Evolutionary conservation across 768 basidiomycete genomes (phyloP).

Genomic region (Kwoniella bestiolae): DNA sequence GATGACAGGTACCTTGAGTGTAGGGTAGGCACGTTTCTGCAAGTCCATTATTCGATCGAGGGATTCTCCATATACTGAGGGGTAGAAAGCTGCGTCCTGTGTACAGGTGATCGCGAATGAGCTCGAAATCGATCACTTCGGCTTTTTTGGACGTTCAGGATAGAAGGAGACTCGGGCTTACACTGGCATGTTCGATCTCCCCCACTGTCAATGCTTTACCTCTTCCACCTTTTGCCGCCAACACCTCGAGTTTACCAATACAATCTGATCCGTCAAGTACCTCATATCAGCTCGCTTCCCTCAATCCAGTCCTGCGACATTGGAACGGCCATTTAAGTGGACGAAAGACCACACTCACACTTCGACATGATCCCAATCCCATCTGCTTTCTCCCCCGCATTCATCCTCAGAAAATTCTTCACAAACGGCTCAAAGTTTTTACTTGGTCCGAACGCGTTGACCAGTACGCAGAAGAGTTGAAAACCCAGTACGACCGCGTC

Average conservation of each 20-base stretch:
- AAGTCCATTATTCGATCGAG: conserved; percentile 80
- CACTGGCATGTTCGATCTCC: conserved; percentile 91
- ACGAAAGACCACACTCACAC: conserved; percentile 55
- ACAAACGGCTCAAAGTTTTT: conserved; percentile 89
- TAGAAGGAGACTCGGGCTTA: conserved; percentile 56
- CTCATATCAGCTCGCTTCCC: too few species aligned
- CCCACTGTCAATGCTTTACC: conserved; percentile 78
- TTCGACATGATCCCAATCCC: conserved; percentile 88
- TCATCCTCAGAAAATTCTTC: conserved; percentile 74
- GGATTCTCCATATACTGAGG: conserved; percentile 90
- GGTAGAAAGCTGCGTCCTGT: conserved; percentile 90
- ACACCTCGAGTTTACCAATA: conserved; percentile 71
- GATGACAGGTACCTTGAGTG: conserved; percentile 84
- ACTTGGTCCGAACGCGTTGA: conserved; percentile 91
- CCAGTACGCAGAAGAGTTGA: conserved; percentile 86
- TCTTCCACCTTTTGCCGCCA: conserved; percentile 77
- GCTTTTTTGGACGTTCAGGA: conserved; percentile 18
- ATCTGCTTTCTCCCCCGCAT: conserved; percentile 70
- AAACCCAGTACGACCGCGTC: conserved; percentile 88
- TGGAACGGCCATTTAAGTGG: too few species aligned
- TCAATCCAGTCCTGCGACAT: too few species aligned
- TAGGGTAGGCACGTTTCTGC: conserved; percentile 83
- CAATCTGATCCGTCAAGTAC: conserved; percentile 63
- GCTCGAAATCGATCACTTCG: neutral
- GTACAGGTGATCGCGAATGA: neutral